phyloP scores from a whole-genome alignment of 805 yeast genomes.

The Zygotorulaspora florentina region DNA sequence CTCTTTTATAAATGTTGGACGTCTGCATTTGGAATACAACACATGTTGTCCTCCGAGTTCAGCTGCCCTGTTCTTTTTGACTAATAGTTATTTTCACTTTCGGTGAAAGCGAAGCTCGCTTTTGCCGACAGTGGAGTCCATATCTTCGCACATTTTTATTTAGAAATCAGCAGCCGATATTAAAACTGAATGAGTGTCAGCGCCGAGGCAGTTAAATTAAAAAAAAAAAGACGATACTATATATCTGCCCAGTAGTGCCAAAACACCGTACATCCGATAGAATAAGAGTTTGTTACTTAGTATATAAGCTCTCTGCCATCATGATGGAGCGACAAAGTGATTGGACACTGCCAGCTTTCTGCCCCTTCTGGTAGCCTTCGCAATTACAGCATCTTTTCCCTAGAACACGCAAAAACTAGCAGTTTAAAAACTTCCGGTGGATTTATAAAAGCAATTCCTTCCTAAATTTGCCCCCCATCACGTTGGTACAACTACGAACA shows the following conservation, averaged over 20 bases:
- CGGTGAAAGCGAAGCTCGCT: not conserved
- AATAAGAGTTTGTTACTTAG: too few relatives aligned
- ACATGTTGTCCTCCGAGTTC: not conserved
- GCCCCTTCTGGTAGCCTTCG: not conserved
- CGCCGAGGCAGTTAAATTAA: not conserved
- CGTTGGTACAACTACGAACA: too few relatives aligned
- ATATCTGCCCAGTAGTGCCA: not conserved
- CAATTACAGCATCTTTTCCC: not conserved
- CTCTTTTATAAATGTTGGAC: constrained; percentile 1
- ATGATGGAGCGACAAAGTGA: not conserved
- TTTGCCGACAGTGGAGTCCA: not conserved
- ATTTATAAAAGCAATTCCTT: not conserved
- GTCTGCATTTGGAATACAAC: not conserved
- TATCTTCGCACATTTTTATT: not conserved
- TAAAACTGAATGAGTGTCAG: not conserved
- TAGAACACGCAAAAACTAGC: not conserved
- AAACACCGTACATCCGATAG: not conserved
- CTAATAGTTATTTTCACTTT: not conserved
- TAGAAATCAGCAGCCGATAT: not conserved
- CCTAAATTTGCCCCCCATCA: not conserved
- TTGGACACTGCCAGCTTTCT: too few relatives aligned
- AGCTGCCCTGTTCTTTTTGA: not conserved
- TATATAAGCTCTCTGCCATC: not conserved
- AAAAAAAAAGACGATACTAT: not conserved
- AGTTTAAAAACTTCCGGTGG: not conserved